Evolutionary conservation across 768 basidiomycete species (phyloP), one percentile per base, ranked within the genome.

Genomic region (Leucosporidium creatinivorum): DNA sequence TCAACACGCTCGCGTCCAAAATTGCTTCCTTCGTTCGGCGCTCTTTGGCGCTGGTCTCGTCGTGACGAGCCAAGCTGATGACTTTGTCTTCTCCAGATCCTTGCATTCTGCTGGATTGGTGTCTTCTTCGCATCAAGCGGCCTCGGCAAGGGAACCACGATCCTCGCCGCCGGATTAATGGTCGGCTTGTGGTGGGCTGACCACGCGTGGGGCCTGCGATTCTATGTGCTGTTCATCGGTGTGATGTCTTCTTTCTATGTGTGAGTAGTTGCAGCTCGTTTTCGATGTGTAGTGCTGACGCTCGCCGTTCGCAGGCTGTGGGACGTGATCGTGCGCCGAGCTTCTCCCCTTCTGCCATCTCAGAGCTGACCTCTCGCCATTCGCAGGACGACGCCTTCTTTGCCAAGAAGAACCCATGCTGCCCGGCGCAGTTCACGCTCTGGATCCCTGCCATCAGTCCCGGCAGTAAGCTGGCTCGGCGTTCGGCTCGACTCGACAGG

Each of bases 1-100:
- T 74, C 66, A 50, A 74, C 50, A 73, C 69, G 23, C 56, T 73
- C 26, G 73, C 73, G 54, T 62, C 62, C 55, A 74, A 74, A 55
- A 63, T 74, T 12, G 73, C 73, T 1, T 61, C 58, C 33, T 72
- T 72, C 55, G 67, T 70, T 18, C 48, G 65, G 44, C 17, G 2
- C 19, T 12, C 26, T 15, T 1, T 8, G 21, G 9, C 13, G 2
- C n/a, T 4, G 33, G 21, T 9, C 28, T 33, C 18, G 30, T 19
- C 48, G 13, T 52, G 23, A 18, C n/a, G 31, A 26, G 54, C 12
- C 26, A 31, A 36, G 54, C 54, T 62, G 33, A 58, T 4, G 5
- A 33, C 33, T 28, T 10, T 8, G 13, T 28, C 33, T 1, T 30
- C 12, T 2, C 3, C 18, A 18, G 58, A 8, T 21, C 15, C 21